Percentiles rank a stretch among this genome's conserved stretches.
Evolutionary conservation across 2,329 filamentous ascomycete species (phyloP).

Genomic region (Colletotrichum sp.): DNA sequence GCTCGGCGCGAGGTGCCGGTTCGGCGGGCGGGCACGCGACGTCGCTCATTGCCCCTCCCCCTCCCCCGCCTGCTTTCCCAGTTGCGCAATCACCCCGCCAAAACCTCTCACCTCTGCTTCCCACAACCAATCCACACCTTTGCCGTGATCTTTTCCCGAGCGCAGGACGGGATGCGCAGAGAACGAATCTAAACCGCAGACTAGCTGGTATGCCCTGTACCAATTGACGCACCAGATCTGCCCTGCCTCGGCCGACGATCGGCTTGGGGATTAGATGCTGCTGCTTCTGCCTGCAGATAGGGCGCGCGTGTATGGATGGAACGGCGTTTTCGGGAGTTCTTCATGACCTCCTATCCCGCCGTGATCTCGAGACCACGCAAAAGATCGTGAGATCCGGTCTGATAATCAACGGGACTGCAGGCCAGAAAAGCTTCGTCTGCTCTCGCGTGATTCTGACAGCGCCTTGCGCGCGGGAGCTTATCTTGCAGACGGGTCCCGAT

Average conservation of each 20-base stretch:
- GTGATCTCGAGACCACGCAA: background rate
- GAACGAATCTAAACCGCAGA: background rate
- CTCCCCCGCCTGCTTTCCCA: background rate
- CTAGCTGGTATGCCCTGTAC: background rate
- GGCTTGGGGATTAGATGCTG: background rate
- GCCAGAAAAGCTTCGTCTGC: background rate
- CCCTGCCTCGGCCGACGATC: background rate
- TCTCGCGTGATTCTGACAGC: background rate
- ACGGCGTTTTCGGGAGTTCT: background rate
- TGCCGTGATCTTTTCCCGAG: background rate
- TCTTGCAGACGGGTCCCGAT: background rate
- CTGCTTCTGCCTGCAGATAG: background rate
- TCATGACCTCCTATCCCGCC: background rate
- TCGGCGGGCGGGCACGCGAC: background rate
- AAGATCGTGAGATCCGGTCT: background rate
- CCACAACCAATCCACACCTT: background rate
- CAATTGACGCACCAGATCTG: background rate
- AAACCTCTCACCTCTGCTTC: background rate
- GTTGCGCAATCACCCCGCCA: background rate
- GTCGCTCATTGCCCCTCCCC: background rate
- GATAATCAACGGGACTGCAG: background rate
- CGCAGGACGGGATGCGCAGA: background rate
- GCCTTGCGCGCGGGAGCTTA: background rate
- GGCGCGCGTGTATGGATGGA: background rate
- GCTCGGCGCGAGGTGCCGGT: background rate